phyloP scores from a whole-genome alignment of 1,139 yeast species.

The Hansenula lynferdii region DNA sequence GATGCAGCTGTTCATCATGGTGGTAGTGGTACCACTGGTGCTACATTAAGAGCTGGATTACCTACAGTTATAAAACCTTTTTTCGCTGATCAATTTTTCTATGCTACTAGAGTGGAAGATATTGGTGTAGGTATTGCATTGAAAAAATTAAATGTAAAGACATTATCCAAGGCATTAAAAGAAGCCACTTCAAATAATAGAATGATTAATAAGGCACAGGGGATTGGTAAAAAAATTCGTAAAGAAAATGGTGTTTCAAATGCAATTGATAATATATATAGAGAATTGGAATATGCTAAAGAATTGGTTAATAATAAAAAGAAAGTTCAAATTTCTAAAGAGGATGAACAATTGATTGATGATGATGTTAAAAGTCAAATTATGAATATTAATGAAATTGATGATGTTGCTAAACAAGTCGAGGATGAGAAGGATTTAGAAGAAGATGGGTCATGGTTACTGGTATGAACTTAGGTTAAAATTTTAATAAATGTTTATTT shows the following conservation, averaged over 20 bases:
- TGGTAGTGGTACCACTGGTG: slow-evolving; percentile 97
- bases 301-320: slow-evolving; percentile 35
- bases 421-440: slow-evolving; percentile 13
- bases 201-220: slow-evolving; percentile 60
- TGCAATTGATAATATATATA: slow-evolving; percentile 75
- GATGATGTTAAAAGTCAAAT: slow-evolving; percentile 6
- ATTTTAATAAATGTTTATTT: too few relatives aligned
- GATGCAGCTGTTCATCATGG: slow-evolving; percentile 98
- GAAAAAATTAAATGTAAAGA: slow-evolving; percentile 58
- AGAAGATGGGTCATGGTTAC: slow-evolving; percentile 27
- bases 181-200: slow-evolving; percentile 64
- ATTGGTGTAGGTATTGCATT: slow-evolving; percentile 81
- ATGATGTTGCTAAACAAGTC: slow-evolving; percentile 5
- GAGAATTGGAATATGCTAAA: slow-evolving; percentile 74
- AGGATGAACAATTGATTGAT: slow-evolving; percentile 8
- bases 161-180: slow-evolving; percentile 61
- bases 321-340: slow-evolving; percentile 6
- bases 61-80: slow-evolving; percentile 93
- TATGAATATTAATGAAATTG: slow-evolving; percentile 4
- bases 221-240: slow-evolving; percentile 55
- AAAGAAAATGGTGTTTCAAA: slow-evolving; percentile 73
- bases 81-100: slow-evolving; percentile 94
- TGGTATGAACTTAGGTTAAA: slow-evolving; percentile 15
- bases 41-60: slow-evolving; percentile 76
- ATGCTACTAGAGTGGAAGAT: slow-evolving; percentile 82